Conservation (phyloP, 768 basidiomycete species). For the Tulasnella sp. region DNA sequence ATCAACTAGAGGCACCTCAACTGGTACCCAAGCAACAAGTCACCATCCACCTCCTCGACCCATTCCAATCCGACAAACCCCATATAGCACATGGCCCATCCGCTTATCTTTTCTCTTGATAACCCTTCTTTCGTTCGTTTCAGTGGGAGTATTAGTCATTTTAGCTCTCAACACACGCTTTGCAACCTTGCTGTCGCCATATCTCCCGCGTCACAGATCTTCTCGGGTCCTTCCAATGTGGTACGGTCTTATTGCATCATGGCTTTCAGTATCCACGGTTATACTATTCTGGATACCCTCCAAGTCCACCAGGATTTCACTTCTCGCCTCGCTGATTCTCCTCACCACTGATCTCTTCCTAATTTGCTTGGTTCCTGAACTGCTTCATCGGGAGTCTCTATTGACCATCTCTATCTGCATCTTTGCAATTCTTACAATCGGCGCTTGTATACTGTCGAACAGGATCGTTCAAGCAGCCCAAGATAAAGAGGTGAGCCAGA, state of each 20-base stretch:
- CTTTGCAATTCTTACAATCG: background rate
- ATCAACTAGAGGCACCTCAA: too few species aligned
- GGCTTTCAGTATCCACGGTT: background rate
- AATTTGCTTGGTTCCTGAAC: background rate
- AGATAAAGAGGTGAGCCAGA: background rate
- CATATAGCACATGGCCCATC: too few species aligned
- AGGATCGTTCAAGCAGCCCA: background rate
- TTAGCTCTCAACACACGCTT: background rate
- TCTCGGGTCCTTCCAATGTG: slow-evolving; percentile 1
- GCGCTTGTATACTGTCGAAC: background rate
- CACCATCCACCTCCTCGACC: too few species aligned
- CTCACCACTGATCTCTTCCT: background rate
- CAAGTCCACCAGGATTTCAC: background rate
- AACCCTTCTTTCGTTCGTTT: background rate
- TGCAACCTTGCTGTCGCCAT: too few species aligned
- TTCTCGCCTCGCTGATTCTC: background rate
- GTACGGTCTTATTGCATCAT: background rate
- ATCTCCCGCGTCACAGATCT: background rate
- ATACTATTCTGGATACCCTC: slow-evolving; percentile 2
- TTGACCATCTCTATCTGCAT: background rate
- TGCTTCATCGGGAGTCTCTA: slow-evolving; percentile 1
- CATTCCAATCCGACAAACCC: too few species aligned
- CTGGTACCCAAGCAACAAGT: too few species aligned
- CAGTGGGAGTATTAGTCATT: background rate
- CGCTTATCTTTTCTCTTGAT: background rate